These are phyloP conservation scores for Penicillium sp. DNA, from an alignment of 2,329 filamentous ascomycete genomes.

Conservation along the genomic window DNA sequence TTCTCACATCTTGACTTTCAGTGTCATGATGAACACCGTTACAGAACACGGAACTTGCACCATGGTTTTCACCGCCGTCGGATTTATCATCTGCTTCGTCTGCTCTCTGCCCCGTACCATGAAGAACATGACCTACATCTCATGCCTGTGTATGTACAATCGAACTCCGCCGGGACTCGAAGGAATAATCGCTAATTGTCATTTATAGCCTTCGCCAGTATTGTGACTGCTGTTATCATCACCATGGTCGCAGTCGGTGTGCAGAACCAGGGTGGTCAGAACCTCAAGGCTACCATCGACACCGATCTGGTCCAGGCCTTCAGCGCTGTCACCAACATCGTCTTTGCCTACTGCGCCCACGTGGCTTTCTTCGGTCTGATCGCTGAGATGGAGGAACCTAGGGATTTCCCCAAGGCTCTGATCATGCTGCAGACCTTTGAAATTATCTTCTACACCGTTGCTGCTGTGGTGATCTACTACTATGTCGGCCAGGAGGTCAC, in stretches of 20 bases:
- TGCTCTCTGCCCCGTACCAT: conserved; percentile 63
- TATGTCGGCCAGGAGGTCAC: conserved; percentile 62
- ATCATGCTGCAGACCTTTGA: conserved; percentile 60
- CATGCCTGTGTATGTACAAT: conserved; percentile 51
- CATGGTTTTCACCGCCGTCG: conserved; percentile 62
- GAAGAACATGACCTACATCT: conserved; percentile 61
- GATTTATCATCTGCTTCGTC: conserved; percentile 58
- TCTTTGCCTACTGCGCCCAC: conserved; percentile 69
- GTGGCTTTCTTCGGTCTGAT: conserved; percentile 69
- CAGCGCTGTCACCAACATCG: conserved; percentile 65
- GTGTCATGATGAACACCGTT: conserved; percentile 66
- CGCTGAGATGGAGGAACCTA: conserved; percentile 61
- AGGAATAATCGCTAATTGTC: neutral
- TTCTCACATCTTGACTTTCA: conserved; percentile 69
- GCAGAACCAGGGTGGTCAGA: conserved; percentile 40
- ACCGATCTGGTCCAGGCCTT: conserved; percentile 56
- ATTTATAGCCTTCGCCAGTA: conserved; percentile 58
- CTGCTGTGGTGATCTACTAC: conserved; percentile 68
- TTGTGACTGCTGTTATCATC: conserved; percentile 63
- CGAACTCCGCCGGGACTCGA: too few species aligned
- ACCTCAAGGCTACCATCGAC: conserved; percentile 40
- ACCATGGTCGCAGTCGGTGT: conserved; percentile 67
- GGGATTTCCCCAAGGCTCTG: conserved; percentile 63
- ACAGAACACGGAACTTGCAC: conserved; percentile 63
- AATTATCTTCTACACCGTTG: conserved; percentile 62